Evolutionary conservation across 2,329 filamentous ascomycete genomes (phyloP), one percentile per base, ranked within the genome.

Genomic region (Emmonsia crescens): DNA sequence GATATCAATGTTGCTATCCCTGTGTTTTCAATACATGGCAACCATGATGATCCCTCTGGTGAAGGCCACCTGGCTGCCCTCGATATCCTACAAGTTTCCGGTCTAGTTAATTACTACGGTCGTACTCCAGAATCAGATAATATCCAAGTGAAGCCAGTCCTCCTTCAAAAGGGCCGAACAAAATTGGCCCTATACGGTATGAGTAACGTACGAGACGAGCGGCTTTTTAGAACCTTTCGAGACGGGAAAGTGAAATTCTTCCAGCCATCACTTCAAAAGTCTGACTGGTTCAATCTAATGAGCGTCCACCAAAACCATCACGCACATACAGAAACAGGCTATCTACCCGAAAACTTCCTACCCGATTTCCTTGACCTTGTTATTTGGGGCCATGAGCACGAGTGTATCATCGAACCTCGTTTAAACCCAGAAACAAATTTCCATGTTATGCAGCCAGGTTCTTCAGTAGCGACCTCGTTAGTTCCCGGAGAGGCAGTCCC

Each of bases 1-100:
- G 91, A 99, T 69, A 96, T 99, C 75, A 99, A 99, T 70, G 85
- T 99, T 64, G 90, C 92, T 0, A 96, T 97, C 61, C 94, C 94
- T 0, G 91, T 99, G 33, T 99, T 99, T 72, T 96, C 93, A 0
- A 99, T 99, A 48, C 95, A 99, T 69, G 94, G 94, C 54, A 99
- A 99, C 70, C 94, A 99, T 72, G 94, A 99, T 71, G 94, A 99
- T 72, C 94, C 94, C 0, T 95, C 92, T n/a, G 94, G 94, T 10
- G 92, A 96, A 69, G 94, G 92, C 12, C 90, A 96, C 72, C 87
- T 88, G 66, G 95, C 94, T 65, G 92, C 93, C 0, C 81, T 99
- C 12, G 94, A 99, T 73, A 77, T 99, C 19, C 81, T 99, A 3
- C 91, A 97, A 73, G 88, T 94, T 1, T 91, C 92, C 0, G 94